phyloP scores from a whole-genome alignment of 352 stramenopile species.

The Pythium insidiosum region DNA sequence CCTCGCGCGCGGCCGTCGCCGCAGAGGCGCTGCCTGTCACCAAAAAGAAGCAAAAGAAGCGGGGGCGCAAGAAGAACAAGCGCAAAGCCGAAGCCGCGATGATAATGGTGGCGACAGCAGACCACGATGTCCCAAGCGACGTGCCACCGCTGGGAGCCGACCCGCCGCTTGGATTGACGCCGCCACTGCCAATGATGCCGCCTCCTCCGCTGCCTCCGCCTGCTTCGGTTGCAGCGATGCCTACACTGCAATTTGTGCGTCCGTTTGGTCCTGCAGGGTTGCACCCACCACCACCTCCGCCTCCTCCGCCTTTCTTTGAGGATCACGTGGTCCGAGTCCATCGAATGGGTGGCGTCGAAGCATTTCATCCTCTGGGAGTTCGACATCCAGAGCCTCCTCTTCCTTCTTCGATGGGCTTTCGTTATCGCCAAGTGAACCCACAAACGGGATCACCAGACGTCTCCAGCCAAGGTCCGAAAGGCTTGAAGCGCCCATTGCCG shows the following conservation, averaged over 20 bases:
- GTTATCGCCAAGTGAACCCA: too few species aligned
- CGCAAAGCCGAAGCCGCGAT: constrained; percentile 59
- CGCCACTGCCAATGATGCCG: constrained; percentile 6
- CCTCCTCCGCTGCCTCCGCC: constrained; percentile 1
- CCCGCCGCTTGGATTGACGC: too few species aligned
- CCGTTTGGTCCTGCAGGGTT: too few species aligned
- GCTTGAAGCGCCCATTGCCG: too few species aligned
- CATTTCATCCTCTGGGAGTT: not conserved
- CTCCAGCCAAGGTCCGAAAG: too few species aligned
- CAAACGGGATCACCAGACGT: too few species aligned
- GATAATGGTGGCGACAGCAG: constrained; percentile 1
- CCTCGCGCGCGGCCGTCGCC: constrained; percentile 1
- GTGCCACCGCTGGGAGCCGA: too few species aligned
- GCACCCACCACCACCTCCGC: constrained; percentile 5
- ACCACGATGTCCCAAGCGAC: too few species aligned
- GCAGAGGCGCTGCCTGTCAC: constrained; percentile 2
- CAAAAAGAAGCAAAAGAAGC: constrained; percentile 68
- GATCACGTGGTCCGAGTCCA: too few species aligned
- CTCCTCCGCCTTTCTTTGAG: not conserved
- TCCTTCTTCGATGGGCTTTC: constrained; percentile 38
- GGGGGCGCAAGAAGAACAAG: constrained; percentile 69
- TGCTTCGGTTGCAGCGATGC: too few species aligned
- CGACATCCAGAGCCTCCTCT: constrained; percentile 2
- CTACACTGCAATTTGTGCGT: too few species aligned
- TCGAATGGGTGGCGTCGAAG: not conserved